phyloP scores from a whole-genome alignment of 1,284 basidiomycete genomes.

The Sanghuangporus weigelae region DNA sequence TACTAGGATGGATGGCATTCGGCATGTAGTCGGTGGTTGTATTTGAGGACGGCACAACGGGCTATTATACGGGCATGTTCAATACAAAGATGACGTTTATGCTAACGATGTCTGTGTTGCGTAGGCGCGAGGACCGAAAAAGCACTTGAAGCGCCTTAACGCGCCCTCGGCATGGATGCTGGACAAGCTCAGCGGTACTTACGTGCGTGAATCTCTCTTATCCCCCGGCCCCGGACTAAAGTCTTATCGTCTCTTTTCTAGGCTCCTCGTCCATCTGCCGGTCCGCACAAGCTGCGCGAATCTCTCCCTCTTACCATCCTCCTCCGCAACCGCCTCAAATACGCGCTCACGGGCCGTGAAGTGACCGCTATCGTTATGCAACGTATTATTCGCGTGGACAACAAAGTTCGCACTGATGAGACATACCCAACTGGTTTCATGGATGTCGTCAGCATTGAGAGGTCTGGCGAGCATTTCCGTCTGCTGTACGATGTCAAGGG shows the following conservation, averaged over 20 bases:
- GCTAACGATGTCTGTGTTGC: conserved; percentile 12
- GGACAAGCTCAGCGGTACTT: conserved; percentile 97
- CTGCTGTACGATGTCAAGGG: conserved; percentile 99
- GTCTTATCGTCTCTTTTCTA: conserved; percentile 28
- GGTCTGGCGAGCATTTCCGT: conserved; percentile 99
- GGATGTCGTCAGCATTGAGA: conserved; percentile 98
- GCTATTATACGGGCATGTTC: conserved; percentile 24
- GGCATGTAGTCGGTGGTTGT: not conserved
- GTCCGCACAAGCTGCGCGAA: conserved; percentile 99
- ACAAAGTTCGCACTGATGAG: conserved; percentile 97
- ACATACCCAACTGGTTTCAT: conserved; percentile 97
- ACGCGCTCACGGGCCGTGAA: conserved; percentile 95
- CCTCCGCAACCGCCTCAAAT: conserved; percentile 99
- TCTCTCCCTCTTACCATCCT: conserved; percentile 93
- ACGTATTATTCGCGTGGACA: conserved; percentile 97
- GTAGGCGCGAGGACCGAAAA: conserved; percentile 98
- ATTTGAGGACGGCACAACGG: too few species aligned
- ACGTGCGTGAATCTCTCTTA: conserved; percentile 54
- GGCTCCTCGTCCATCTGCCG: conserved; percentile 95
- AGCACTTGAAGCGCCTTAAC: conserved; percentile 97
- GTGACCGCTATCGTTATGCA: conserved; percentile 94
- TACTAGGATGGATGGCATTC: not conserved
- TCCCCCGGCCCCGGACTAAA: not conserved
- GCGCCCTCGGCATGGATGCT: conserved; percentile 99
- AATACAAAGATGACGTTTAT: not conserved